These are phyloP conservation scores for Aspergillus floridensis DNA, from an alignment of 2,329 filamentous ascomycete species.

Conservation along the genomic window DNA sequence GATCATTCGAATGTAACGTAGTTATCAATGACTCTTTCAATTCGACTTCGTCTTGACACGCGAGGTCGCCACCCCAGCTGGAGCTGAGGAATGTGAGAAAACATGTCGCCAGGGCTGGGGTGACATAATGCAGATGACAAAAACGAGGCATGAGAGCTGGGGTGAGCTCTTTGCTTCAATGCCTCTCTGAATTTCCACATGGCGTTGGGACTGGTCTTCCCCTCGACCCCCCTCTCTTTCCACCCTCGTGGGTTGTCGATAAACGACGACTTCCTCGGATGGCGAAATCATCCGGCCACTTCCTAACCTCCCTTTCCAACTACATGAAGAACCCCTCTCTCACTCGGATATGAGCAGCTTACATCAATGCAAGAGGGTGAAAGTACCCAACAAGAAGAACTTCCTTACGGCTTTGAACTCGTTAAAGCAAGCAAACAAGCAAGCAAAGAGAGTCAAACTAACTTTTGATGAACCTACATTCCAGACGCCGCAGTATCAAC, in stretches of 20 bases:
- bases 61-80: background rate
- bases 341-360: too few species aligned
- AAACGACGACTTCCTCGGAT: too few species aligned
- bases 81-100: conserved; percentile 10
- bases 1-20: background rate
- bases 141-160: background rate
- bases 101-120: background rate
- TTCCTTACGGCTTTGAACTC: too few species aligned
- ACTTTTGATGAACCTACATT: background rate
- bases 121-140: conserved; percentile 8
- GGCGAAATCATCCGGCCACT: too few species aligned
- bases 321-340: too few species aligned
- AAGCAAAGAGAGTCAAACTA: background rate
- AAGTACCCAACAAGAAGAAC: too few species aligned
- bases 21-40: background rate
- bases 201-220: too few species aligned
- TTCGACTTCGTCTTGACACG: background rate
- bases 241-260: too few species aligned
- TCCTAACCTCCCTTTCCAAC: too few species aligned
- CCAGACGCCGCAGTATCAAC: conserved; percentile 8
- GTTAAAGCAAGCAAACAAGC: background rate
- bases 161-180: background rate
- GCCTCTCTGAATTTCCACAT: background rate
- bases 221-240: too few species aligned
- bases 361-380: too few species aligned